These are phyloP conservation scores for Drechslerella dactyloides DNA, from an alignment of 2,329 filamentous ascomycete species.

Conservation along the genomic window DNA sequence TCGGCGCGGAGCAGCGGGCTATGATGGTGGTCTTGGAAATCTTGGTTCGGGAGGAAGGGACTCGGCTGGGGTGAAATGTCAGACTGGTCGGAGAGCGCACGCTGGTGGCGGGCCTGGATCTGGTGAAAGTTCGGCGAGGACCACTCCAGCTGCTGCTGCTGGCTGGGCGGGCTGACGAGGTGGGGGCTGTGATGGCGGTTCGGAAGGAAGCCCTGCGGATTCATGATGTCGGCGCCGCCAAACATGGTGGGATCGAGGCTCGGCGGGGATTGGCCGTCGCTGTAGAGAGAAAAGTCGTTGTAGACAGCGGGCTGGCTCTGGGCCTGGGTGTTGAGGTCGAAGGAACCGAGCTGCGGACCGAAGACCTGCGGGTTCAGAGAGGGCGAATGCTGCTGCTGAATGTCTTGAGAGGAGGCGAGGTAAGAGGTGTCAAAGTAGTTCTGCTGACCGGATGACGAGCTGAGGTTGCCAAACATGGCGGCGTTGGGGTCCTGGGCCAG, in stretches of 20 bases:
- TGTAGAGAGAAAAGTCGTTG: slow-evolving; percentile 49
- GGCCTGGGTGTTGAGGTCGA: slow-evolving; percentile 19
- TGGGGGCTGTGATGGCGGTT: slow-evolving; percentile 44
- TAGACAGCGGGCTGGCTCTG: slow-evolving; percentile 33
- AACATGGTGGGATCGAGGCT: slow-evolving; percentile 46
- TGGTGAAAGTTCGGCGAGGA: slow-evolving; percentile 46
- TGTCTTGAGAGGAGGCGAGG: slow-evolving; percentile 38
- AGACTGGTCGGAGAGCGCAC: slow-evolving; percentile 51
- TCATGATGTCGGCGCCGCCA: slow-evolving; percentile 49
- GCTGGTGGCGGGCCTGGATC: slow-evolving; percentile 44
- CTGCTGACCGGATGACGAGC: slow-evolving; percentile 29
- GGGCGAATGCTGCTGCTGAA: slow-evolving; percentile 41
- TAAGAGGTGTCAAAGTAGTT: slow-evolving; percentile 44
- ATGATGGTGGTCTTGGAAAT: slow-evolving; percentile 53
- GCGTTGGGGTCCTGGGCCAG: slow-evolving; percentile 43
- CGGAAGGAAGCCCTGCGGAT: slow-evolving; percentile 40
- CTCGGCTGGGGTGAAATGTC: slow-evolving; percentile 54
- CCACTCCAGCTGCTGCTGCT: slow-evolving; percentile 49
- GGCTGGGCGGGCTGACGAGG: slow-evolving; percentile 27
- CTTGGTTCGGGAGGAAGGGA: slow-evolving; percentile 52
- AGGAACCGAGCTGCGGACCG: slow-evolving; percentile 26
- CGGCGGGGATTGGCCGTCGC: slow-evolving; percentile 42
- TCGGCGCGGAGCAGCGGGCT: slow-evolving; percentile 51
- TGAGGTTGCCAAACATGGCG: slow-evolving; percentile 35
- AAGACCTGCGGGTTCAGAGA: slow-evolving; percentile 47